Evolutionary conservation across 2,329 filamentous ascomycete species (phyloP).

Genomic region (Aspergillus puulaauensis): DNA sequence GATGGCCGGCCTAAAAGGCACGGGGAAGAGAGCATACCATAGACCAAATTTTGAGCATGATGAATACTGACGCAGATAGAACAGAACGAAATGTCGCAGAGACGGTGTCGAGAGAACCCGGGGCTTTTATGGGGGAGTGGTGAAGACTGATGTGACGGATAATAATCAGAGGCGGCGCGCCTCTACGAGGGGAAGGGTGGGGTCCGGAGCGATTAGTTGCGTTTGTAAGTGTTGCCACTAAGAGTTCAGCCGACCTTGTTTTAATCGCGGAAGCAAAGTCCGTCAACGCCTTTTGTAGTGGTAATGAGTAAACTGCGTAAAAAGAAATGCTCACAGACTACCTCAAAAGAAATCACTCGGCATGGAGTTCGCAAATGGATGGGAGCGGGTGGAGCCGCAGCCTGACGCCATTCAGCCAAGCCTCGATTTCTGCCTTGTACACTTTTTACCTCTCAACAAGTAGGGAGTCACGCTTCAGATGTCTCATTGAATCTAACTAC

Average conservation of each 20-base stretch:
- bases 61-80: constrained; percentile 33
- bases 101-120: background rate
- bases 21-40: constrained; percentile 66
- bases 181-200: constrained; percentile 8
- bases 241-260: background rate
- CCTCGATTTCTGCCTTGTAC: background rate
- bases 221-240: constrained; percentile 3
- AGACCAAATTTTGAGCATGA: constrained; percentile 99
- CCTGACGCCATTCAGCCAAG: constrained; percentile 15
- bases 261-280: background rate
- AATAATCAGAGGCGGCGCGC: background rate
- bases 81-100: background rate
- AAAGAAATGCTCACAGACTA: too few relatives aligned
- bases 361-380: background rate
- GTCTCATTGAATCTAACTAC: constrained; percentile 28
- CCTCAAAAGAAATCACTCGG: too few relatives aligned
- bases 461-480: constrained; percentile 16
- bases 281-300: background rate
- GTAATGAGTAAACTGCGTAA: background rate
- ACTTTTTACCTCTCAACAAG: background rate
- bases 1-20: background rate
- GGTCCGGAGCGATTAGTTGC: background rate
- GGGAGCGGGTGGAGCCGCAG: constrained; percentile 9
- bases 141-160: background rate
- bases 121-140: background rate